phyloP scores from a whole-genome alignment of 2,329 filamentous ascomycete genomes.

The Aspergillus sp. region DNA sequence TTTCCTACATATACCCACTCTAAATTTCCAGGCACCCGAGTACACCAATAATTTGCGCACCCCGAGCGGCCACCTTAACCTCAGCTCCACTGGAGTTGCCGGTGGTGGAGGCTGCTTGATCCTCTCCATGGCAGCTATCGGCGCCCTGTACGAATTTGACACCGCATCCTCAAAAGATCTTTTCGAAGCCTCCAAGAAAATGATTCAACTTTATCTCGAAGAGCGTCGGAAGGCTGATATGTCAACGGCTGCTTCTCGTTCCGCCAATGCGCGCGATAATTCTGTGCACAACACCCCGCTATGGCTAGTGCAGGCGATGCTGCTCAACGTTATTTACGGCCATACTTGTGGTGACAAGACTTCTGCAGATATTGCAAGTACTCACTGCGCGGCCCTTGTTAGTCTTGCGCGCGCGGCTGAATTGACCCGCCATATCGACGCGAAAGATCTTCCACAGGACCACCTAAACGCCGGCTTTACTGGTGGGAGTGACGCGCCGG shows the following conservation, averaged over 20 bases:
- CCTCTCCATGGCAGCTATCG: constrained; percentile 83
- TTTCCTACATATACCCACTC: constrained; percentile 88
- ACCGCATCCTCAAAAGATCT: constrained; percentile 75
- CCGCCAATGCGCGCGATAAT: constrained; percentile 56
- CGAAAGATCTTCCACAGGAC: constrained; percentile 38
- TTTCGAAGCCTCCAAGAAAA: constrained; percentile 91
- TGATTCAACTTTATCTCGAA: constrained; percentile 91
- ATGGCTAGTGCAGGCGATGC: constrained; percentile 96
- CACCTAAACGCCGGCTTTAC: constrained; percentile 53
- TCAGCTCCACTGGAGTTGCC: constrained; percentile 55
- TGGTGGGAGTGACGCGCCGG: constrained; percentile 48
- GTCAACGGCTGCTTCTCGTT: constrained; percentile 57
- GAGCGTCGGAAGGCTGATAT: constrained; percentile 85
- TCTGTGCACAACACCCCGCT: constrained; percentile 75
- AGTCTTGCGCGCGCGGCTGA: constrained; percentile 89
- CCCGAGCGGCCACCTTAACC: constrained; percentile 52
- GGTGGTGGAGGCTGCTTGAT: constrained; percentile 85
- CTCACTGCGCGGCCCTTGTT: constrained; percentile 85
- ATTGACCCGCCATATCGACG: constrained; percentile 54
- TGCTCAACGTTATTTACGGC: constrained; percentile 92
- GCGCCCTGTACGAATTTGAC: constrained; percentile 85
- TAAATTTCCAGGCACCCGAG: constrained; percentile 81
- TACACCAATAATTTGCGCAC: constrained; percentile 62
- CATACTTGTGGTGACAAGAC: constrained; percentile 92
- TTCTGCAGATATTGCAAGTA: constrained; percentile 86